A percentile compares a stretch with the other conserved stretches of the same genome.
phyloP scores from a whole-genome alignment of 2,329 filamentous ascomycete genomes.

The Neofusicoccum kwambonambiense region DNA sequence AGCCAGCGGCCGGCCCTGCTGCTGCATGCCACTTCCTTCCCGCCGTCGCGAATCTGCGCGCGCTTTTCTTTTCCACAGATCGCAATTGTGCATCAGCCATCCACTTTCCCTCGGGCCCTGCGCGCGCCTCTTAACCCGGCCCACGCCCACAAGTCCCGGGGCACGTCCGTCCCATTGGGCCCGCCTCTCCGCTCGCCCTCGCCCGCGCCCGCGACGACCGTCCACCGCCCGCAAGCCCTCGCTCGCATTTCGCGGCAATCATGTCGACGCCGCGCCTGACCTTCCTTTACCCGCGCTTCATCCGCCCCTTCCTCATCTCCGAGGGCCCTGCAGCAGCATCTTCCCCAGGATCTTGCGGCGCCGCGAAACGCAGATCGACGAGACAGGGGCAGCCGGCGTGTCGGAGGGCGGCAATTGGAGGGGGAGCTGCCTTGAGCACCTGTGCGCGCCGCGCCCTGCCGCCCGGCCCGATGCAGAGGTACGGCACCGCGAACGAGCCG shows the following conservation, averaged over 20 bases:
- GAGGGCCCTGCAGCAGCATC: neutral
- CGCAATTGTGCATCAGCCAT: neutral
- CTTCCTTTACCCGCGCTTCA: conserved; percentile 49
- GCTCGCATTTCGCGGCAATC: neutral
- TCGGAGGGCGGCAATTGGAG: neutral
- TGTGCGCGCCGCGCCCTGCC: neutral
- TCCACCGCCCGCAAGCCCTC: too few species aligned
- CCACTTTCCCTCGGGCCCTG: neutral
- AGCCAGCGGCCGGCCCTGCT: neutral
- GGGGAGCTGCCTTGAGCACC: neutral
- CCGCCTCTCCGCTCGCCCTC: too few species aligned
- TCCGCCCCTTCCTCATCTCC: conserved; percentile 28
- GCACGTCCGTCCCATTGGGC: neutral
- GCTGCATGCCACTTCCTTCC: conserved; percentile 3
- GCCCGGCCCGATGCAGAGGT: conserved; percentile 37
- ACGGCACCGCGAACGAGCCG: conserved; percentile 50
- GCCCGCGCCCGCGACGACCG: too few species aligned
- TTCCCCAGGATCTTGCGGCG: neutral
- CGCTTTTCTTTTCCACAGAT: neutral
- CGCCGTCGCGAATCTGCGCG: conserved; percentile 4
- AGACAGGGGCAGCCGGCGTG: conserved; percentile 1
- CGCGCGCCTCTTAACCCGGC: neutral
- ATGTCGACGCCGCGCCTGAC: conserved; percentile 48
- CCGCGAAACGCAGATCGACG: conserved; percentile 4
- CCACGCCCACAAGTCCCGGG: neutral